Evolutionary conservation across 2,329 filamentous ascomycete species (phyloP), one percentile per base, ranked within the genome.

Genomic region (Penicillium hordei): DNA sequence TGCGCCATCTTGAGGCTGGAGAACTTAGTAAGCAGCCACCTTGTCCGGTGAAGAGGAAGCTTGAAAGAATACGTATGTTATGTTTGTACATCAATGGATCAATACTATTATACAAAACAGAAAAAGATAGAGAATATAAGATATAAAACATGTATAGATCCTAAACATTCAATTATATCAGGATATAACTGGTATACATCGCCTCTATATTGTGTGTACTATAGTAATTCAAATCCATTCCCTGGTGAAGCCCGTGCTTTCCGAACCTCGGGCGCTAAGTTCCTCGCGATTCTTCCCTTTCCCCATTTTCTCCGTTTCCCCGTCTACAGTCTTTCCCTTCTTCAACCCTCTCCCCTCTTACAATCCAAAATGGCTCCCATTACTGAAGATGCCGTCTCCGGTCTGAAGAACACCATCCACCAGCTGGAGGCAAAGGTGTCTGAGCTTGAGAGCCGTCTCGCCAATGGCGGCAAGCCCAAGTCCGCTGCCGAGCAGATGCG

Each of bases 391-490:
- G 76, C 79, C 64, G 86, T 96, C 74, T 87, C 92, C 77, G 85
- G 88, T 79, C 86, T 97, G 72, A 92, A 93, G 81, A 86, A 88
- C 80, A 86, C 92, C 72, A 88, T 97, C 75, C 82, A 86, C 75
- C 86, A 86, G 79, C 88, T 99, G 69, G 92, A 97, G 80, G 81
- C 86, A 74, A 89, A 93, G 72, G 89, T 99, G 70, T 87, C 89
- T 78, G 85, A 90, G 73, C 86, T 99, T 66, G 94, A 99, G 79
- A 78, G 83, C 72, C 87, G 86, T 74, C 81, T 94, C 59, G 73
- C 77, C 67, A 68, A 76, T 72, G 73, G 74, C 68, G 79, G 82
- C 60, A 73, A 75, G 64, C 66, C 80, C 60, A 81, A 79, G 70
- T 82, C 82, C 61, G 36, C 77, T 60, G 68, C 82, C 39, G 83